These are phyloP conservation scores for Clitoria ternatea DNA, from an alignment of 306 rosid genomes.

Conservation along the genomic window DNA sequence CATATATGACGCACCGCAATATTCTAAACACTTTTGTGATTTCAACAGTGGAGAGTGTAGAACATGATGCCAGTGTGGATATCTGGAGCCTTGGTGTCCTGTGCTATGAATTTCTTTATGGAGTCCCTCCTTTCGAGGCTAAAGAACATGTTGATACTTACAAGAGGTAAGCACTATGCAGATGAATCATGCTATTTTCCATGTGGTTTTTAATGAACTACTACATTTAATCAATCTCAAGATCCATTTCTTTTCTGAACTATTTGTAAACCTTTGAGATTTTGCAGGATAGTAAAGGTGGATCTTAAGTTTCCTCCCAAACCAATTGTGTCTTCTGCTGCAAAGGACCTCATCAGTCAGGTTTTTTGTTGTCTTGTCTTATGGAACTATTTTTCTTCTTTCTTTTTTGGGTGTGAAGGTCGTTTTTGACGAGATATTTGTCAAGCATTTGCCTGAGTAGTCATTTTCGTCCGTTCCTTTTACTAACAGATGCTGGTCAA, in stretches of 20 bases:
- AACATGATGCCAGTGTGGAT: constrained; percentile 97
- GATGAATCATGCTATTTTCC: not conserved
- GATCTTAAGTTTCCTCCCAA: constrained; percentile 93
- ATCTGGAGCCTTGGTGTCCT: constrained; percentile 98
- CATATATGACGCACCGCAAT: not conserved
- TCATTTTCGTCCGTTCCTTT: not conserved
- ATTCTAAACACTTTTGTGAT: constrained; percentile 17
- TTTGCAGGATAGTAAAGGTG: constrained; percentile 82
- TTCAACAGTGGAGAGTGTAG: constrained; percentile 90
- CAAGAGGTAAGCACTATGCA: constrained; percentile 55
- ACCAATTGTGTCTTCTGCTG: constrained; percentile 85
- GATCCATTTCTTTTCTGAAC: constrained; percentile 44
- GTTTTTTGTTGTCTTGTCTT: constrained; percentile 39
- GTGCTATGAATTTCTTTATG: constrained; percentile 96
- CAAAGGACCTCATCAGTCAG: constrained; percentile 96
- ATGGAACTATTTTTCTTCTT: not conserved
- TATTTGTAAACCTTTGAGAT: not conserved
- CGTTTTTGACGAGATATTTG: not conserved
- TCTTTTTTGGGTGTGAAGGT: not conserved
- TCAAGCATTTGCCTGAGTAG: constrained; percentile 1
- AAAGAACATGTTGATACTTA: constrained; percentile 97
- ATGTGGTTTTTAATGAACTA: not conserved
- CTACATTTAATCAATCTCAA: constrained; percentile 47
- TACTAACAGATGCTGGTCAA: constrained; percentile 80
- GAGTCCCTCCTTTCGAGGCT: constrained; percentile 98